These are phyloP conservation scores for Mucor circinelloides DNA, from an alignment of 371 early-diverging fungal genomes.

Conservation along the genomic window DNA sequence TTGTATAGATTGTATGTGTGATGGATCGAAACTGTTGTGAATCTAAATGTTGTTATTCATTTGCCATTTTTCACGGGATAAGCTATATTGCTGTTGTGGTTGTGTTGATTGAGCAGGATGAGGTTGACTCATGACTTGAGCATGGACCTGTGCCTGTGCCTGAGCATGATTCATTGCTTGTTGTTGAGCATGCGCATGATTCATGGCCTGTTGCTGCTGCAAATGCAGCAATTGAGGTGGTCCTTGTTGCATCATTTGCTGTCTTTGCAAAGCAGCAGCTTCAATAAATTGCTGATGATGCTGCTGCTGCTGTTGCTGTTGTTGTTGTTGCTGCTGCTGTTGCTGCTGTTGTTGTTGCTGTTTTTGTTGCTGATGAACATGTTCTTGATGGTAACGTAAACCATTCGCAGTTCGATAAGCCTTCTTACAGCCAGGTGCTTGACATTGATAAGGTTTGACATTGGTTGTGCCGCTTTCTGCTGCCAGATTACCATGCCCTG, in stretches of 20 bases:
- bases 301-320: not conserved
- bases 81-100: not conserved
- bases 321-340: not conserved
- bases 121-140: not conserved
- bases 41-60: conserved; percentile 17
- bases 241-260: not conserved
- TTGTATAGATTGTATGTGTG: not conserved
- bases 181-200: conserved; percentile 4
- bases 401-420: conserved; percentile 49
- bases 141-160: not conserved
- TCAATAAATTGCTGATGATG: conserved; percentile 10
- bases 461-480: conserved; percentile 12
- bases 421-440: conserved; percentile 48
- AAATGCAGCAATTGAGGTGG: conserved; percentile 20
- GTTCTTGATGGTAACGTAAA: conserved; percentile 45
- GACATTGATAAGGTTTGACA: conserved; percentile 42
- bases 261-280: not conserved
- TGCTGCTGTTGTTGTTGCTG: conserved; percentile 2
- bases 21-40: not conserved
- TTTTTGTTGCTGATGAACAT: conserved; percentile 29
- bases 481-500: conserved; percentile 39
- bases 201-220: not conserved
- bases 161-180: not conserved
- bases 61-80: conserved; percentile 26
- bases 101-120: not conserved